phyloP scores from a whole-genome alignment of 495 filamentous ascomycete species.

The Aspergillus saccharolyticus region DNA sequence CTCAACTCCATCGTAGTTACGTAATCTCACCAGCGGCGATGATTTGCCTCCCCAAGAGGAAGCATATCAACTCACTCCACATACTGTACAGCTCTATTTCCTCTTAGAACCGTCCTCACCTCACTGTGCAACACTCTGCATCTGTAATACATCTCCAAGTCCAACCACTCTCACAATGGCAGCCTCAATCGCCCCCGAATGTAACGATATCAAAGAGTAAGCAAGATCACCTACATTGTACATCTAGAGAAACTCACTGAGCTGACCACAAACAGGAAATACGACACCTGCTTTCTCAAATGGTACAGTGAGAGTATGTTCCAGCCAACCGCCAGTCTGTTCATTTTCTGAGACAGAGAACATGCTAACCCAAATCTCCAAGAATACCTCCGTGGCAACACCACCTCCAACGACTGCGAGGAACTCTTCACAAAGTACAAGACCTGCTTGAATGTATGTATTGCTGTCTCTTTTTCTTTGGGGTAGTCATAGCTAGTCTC shows the following conservation, averaged over 20 bases:
- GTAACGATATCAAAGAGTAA: conserved; percentile 86
- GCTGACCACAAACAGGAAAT: conserved; percentile 53
- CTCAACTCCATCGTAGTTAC: neutral
- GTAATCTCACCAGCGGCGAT: neutral
- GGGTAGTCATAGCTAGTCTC: neutral
- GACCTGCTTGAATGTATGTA: conserved; percentile 69
- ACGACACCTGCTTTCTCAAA: conserved; percentile 89
- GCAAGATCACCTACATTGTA: conserved; percentile 15
- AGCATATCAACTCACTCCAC: neutral
- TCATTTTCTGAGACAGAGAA: neutral
- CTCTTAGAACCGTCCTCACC: neutral
- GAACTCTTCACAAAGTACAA: conserved; percentile 82
- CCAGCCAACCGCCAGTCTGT: too few relatives aligned
- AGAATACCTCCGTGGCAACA: conserved; percentile 84
- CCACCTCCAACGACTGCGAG: conserved; percentile 76
- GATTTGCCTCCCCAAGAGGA: neutral
- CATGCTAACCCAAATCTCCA: conserved; percentile 2
- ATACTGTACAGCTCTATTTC: neutral
- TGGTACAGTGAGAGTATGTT: conserved; percentile 92
- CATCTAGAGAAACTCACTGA: neutral
- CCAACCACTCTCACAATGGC: conserved; percentile 50
- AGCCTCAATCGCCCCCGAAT: conserved; percentile 61
- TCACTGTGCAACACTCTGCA: neutral
- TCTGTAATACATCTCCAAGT: too few relatives aligned
- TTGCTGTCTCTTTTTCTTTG: neutral